A percentile compares a stretch with the other conserved stretches of the same genome.
phyloP scores from a whole-genome alignment of 2,329 filamentous ascomycete genomes.

The Trichophaea hybrida region DNA sequence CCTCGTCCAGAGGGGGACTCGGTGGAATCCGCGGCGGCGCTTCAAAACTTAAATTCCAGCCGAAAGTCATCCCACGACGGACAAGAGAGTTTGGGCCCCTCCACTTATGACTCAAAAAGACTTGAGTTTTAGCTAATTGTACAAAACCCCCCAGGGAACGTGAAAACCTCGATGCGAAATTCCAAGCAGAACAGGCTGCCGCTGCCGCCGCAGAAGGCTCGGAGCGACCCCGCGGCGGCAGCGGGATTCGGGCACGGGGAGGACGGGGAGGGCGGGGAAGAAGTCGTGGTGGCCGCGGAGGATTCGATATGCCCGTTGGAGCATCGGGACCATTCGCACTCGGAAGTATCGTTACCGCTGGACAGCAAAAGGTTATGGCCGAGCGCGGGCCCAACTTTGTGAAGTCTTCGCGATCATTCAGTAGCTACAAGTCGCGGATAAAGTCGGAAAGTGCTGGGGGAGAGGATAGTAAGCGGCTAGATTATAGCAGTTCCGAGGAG shows the following conservation, averaged over 20 bases:
- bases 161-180: conserved; percentile 19
- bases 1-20: neutral
- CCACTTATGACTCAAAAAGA: neutral
- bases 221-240: conserved; percentile 11
- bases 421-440: conserved; percentile 5
- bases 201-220: neutral
- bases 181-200: conserved; percentile 1
- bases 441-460: neutral
- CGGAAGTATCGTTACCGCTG: conserved; percentile 22
- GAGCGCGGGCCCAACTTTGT: neutral
- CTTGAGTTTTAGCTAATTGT: neutral
- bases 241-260: conserved; percentile 14
- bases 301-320: conserved; percentile 9
- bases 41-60: conserved; percentile 25
- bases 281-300: conserved; percentile 14
- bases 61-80: conserved; percentile 23
- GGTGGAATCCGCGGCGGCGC: conserved; percentile 11
- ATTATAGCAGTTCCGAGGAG: conserved; percentile 19
- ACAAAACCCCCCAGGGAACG: conserved; percentile 15
- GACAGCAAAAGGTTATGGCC: conserved; percentile 5
- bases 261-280: conserved; percentile 19
- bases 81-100: conserved; percentile 23
- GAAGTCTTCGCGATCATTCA: neutral
- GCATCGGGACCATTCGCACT: conserved; percentile 26
- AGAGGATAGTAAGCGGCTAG: conserved; percentile 13